A percentile compares a stretch with the other conserved stretches of the same genome.
Evolutionary conservation across 2,329 filamentous ascomycete genomes (phyloP).

Genomic region (Leptographium radiaticola): DNA sequence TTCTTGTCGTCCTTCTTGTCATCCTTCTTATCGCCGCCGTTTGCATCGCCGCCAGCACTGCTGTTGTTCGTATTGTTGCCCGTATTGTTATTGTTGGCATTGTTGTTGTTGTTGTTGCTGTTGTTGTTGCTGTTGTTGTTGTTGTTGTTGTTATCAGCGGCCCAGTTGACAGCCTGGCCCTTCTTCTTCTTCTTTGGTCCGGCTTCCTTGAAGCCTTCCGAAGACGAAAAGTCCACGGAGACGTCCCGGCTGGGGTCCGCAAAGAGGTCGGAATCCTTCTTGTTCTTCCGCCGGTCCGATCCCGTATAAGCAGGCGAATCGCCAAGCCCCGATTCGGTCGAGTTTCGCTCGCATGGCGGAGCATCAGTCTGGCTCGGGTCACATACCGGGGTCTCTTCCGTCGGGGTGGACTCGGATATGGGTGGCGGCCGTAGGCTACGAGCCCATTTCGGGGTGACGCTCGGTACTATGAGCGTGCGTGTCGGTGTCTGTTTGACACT

Average conservation of each 20-base stretch:
- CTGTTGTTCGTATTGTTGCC: constrained; percentile 23
- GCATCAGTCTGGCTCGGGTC: constrained; percentile 11
- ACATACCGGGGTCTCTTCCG: constrained; percentile 10
- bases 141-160: constrained; percentile 26
- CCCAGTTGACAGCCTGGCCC: constrained; percentile 22
- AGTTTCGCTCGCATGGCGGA: constrained; percentile 6
- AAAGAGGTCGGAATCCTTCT: constrained; percentile 24
- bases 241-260: constrained; percentile 29
- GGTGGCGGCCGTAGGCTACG: constrained; percentile 2
- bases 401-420: constrained; percentile 6
- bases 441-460: constrained; percentile 17
- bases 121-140: constrained; percentile 33
- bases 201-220: constrained; percentile 40
- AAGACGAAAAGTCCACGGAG: constrained; percentile 43
- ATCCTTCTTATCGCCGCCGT: constrained; percentile 15
- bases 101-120: constrained; percentile 19
- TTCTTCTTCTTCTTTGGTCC: constrained; percentile 44
- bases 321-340: not conserved
- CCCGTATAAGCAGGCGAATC: not conserved
- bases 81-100: constrained; percentile 17
- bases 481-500: not conserved
- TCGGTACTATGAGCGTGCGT: constrained; percentile 12
- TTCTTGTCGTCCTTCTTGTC: constrained; percentile 19
- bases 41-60: constrained; percentile 15
- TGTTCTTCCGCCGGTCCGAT: not conserved